Percentiles rank a stretch among this genome's conserved stretches.
Evolutionary conservation across 2,329 filamentous ascomycete species (phyloP).

Genomic region (Fusarium solani-melongenae): DNA sequence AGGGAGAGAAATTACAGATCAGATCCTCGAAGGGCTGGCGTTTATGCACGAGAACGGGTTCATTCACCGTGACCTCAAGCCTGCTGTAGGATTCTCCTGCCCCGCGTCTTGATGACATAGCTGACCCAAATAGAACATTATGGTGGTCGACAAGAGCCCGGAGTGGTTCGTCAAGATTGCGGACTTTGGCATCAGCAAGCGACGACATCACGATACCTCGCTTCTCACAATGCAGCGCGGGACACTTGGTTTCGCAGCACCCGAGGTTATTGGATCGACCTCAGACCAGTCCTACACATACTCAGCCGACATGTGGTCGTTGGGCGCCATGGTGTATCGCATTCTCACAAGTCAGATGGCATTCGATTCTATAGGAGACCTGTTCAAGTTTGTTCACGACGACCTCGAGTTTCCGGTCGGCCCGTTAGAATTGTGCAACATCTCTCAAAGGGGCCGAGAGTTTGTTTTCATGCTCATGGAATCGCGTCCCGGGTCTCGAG

Average conservation of each 20-base stretch:
- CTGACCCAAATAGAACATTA: not conserved
- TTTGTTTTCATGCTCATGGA: not conserved
- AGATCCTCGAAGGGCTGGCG: not conserved
- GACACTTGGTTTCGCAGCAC: not conserved
- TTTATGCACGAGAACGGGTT: not conserved
- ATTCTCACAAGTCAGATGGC: not conserved
- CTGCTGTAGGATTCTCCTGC: not conserved
- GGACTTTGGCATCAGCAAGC: constrained; percentile 4
- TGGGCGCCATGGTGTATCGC: not conserved
- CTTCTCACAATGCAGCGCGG: not conserved
- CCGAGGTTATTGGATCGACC: not conserved
- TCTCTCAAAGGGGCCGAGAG: not conserved
- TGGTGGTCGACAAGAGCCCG: not conserved
- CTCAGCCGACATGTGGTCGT: not conserved
- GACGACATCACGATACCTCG: not conserved
- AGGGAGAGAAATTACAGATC: not conserved
- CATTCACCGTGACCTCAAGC: not conserved
- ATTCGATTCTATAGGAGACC: not conserved
- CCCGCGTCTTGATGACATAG: not conserved
- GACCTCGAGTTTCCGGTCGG: not conserved
- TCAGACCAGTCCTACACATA: not conserved
- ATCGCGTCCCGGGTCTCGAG: not conserved
- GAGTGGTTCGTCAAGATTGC: constrained; percentile 3
- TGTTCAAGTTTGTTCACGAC: not conserved
- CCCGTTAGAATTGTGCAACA: not conserved